Evolutionary conservation across 495 filamentous ascomycete species (phyloP).

Genomic region (Hyaloscypha finlandica): DNA sequence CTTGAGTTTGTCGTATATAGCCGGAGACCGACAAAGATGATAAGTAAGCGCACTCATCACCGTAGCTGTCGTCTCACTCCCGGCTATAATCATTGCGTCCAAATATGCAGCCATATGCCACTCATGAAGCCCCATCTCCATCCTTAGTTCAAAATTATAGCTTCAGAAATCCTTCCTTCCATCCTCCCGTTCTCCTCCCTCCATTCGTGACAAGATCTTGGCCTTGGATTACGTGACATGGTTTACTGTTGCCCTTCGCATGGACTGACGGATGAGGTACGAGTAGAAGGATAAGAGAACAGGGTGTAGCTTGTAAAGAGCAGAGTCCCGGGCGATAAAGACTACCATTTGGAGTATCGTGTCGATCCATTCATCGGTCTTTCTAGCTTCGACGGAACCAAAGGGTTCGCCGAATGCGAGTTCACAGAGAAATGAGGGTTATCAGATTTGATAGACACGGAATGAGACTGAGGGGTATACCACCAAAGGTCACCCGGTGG

Average conservation of each 20-base stretch:
- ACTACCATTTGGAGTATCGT: slow-evolving; percentile 31
- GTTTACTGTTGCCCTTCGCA: background rate
- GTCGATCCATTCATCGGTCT: slow-evolving; percentile 47
- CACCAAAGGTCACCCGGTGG: slow-evolving; percentile 49
- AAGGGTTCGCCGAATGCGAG: slow-evolving; percentile 57
- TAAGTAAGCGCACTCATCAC: slow-evolving; percentile 52
- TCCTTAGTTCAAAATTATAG: background rate
- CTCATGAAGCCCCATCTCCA: background rate
- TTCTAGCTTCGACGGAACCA: slow-evolving; percentile 45
- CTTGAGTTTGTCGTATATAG: slow-evolving; percentile 44
- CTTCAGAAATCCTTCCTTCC: slow-evolving; percentile 9
- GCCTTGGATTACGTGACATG: background rate
- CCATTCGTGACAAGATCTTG: slow-evolving; percentile 1
- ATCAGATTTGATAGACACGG: no score
- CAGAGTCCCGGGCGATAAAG: slow-evolving; percentile 27
- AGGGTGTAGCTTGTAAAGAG: background rate
- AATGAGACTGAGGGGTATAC: slow-evolving; percentile 23
- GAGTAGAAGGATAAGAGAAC: no score
- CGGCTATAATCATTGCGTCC: slow-evolving; percentile 26
- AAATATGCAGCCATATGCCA: slow-evolving; percentile 8
- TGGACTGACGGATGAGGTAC: background rate
- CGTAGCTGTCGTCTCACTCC: slow-evolving; percentile 60
- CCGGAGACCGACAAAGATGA: slow-evolving; percentile 46
- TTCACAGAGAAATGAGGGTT: slow-evolving; percentile 50
- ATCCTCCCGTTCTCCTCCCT: slow-evolving; percentile 30